Percentiles rank a stretch among this genome's conserved stretches.
These are phyloP conservation scores for Botrytis hyacinthi DNA, from an alignment of 2,329 filamentous ascomycete genomes.

Conservation along the genomic window DNA sequence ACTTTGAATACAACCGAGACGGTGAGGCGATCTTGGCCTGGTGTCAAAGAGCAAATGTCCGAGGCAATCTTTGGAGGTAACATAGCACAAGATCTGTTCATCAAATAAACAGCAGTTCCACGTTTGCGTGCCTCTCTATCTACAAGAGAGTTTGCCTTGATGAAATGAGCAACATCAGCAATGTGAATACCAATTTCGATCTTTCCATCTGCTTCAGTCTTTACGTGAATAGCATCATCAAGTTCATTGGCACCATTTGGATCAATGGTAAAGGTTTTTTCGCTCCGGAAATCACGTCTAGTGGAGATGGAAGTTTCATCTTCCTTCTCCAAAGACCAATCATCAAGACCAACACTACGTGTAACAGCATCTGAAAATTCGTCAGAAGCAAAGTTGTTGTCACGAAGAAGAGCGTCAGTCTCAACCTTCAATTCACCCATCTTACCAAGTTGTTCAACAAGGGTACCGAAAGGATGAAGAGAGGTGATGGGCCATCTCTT, in stretches of 20 bases:
- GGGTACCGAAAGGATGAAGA: conserved; percentile 95
- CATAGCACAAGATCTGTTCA: conserved; percentile 81
- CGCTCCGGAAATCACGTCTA: conserved; percentile 85
- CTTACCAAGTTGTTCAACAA: conserved; percentile 93
- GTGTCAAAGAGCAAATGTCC: conserved; percentile 83
- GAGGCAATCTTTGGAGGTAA: conserved; percentile 81
- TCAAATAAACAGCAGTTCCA: conserved; percentile 90
- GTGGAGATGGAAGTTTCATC: conserved; percentile 69
- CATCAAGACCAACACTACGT: conserved; percentile 86
- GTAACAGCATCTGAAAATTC: conserved; percentile 96
- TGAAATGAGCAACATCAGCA: conserved; percentile 92
- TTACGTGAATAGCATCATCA: conserved; percentile 90
- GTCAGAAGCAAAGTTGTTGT: conserved; percentile 98
- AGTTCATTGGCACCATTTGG: conserved; percentile 84
- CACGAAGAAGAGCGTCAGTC: conserved; percentile 91
- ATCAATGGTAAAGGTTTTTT: conserved; percentile 89
- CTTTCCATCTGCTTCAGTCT: conserved; percentile 76
- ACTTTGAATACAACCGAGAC: conserved; percentile 93
- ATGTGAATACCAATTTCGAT: conserved; percentile 95
- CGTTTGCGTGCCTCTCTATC: conserved; percentile 98
- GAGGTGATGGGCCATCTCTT: conserved; percentile 99
- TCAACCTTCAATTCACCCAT: conserved; percentile 98
- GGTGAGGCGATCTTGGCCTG: conserved; percentile 85
- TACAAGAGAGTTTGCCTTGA: conserved; percentile 92
- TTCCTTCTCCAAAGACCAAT: conserved; percentile 85